Percentiles rank a stretch among this genome's conserved stretches.
Conservation (phyloP, 208 protist genomes). For the Crithidia fasciculata region DNA sequence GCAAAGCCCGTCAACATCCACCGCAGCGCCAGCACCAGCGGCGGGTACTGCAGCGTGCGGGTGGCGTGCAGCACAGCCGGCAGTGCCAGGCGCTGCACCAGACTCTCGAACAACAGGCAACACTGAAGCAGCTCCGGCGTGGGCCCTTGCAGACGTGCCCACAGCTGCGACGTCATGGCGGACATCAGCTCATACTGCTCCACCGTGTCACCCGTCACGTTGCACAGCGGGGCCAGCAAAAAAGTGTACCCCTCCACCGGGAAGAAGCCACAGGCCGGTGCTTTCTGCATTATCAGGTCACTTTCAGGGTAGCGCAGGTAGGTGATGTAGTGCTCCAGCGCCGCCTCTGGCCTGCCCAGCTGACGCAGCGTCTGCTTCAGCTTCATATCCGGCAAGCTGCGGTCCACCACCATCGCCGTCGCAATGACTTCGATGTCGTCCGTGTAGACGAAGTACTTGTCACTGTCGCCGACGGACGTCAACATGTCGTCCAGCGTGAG, state of each 20-base stretch:
- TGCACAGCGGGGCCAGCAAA: conserved; percentile 75
- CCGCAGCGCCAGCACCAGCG: conserved; percentile 69
- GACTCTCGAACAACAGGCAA: conserved; percentile 79
- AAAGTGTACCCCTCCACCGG: conserved; percentile 57
- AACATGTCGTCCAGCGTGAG: conserved; percentile 56
- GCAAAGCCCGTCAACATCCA: conserved; percentile 90
- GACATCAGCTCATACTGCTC: conserved; percentile 84
- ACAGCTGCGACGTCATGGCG: conserved; percentile 79
- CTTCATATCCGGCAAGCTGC: conserved; percentile 59
- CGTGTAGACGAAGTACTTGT: conserved; percentile 86
- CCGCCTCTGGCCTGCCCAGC: conserved; percentile 45
- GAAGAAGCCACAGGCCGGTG: conserved; percentile 62
- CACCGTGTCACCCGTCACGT: conserved; percentile 83
- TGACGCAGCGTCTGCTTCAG: conserved; percentile 60
- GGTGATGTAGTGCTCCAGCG: conserved; percentile 70
- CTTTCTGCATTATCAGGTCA: conserved; percentile 42
- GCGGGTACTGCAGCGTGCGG: conserved; percentile 56
- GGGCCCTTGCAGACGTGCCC: conserved; percentile 81
- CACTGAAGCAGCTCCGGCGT: conserved; percentile 87
- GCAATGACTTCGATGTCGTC: conserved; percentile 73
- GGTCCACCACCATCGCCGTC: conserved; percentile 71
- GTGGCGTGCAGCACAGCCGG: conserved; percentile 72
- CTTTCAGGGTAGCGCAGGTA: conserved; percentile 38
- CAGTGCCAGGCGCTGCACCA: conserved; percentile 65
- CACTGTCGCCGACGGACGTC: conserved; percentile 71